These are phyloP conservation scores for Microbotryomycetes sp. DNA, from an alignment of 1,284 basidiomycete genomes.

Conservation along the genomic window DNA sequence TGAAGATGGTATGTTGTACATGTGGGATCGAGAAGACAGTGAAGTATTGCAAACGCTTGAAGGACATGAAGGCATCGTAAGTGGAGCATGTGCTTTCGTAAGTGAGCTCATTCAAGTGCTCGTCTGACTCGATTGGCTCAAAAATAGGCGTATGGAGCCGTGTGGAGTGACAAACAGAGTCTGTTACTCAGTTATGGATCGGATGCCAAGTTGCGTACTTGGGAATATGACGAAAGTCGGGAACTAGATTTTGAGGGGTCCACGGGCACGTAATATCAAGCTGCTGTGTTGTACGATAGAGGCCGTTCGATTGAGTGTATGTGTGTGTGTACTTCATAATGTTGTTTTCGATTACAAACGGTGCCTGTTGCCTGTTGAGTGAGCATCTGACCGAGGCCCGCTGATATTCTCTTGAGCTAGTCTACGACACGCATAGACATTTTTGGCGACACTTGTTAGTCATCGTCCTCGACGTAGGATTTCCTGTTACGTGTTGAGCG, in stretches of 20 bases:
- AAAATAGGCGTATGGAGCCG: slow-evolving; percentile 45
- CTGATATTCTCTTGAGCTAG: too few species aligned
- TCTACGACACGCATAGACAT: too few species aligned
- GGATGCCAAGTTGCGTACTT: slow-evolving; percentile 47
- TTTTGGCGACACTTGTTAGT: too few species aligned
- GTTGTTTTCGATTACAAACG: too few species aligned
- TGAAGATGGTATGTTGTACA: slow-evolving; percentile 43
- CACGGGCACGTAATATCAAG: too few species aligned
- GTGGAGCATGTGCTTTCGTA: slow-evolving; percentile 1
- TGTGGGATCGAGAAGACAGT: slow-evolving; percentile 41
- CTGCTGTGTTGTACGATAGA: too few species aligned
- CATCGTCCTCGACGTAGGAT: background rate
- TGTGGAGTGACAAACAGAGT: slow-evolving; percentile 44
- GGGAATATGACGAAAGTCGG: slow-evolving; percentile 36
- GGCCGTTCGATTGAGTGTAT: background rate
- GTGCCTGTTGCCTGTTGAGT: too few species aligned
- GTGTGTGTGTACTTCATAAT: background rate
- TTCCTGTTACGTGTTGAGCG: background rate
- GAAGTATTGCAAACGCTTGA: slow-evolving; percentile 41
- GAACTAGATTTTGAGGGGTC: too few species aligned
- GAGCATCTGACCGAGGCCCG: too few species aligned
- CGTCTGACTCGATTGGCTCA: slow-evolving; percentile 39
- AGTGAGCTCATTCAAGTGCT: slow-evolving; percentile 41
- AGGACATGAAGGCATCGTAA: slow-evolving; percentile 34
- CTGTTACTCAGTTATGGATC: slow-evolving; percentile 45